phyloP scores from a whole-genome alignment of 306 rosid species.

The Malus sieversii region DNA sequence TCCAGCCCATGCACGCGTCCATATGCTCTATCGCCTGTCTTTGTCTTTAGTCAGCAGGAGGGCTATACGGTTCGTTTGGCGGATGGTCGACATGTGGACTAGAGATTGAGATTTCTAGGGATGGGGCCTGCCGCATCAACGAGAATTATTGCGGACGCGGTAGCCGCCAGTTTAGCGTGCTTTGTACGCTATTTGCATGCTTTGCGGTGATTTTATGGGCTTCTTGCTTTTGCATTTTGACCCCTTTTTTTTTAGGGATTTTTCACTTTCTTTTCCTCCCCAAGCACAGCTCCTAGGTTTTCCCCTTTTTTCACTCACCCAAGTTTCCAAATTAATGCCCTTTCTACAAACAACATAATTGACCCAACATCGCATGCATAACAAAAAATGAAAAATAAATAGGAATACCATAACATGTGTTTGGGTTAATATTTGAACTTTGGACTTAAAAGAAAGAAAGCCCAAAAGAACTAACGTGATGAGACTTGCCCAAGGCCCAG shows the following conservation, averaged over 20 bases:
- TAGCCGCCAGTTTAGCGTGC: conserved; percentile 35
- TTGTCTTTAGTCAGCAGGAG: too few relatives aligned
- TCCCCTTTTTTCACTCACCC: background rate
- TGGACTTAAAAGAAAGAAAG: too few relatives aligned
- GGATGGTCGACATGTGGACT: conserved; percentile 7
- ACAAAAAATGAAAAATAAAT: too few relatives aligned
- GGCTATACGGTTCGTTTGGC: too few relatives aligned
- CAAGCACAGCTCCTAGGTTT: background rate
- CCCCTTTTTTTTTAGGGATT: background rate
- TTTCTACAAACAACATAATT: too few relatives aligned
- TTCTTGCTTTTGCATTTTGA: background rate
- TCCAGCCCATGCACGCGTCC: conserved; percentile 28
- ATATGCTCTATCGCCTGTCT: background rate
- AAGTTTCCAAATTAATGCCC: background rate
- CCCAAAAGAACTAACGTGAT: too few relatives aligned
- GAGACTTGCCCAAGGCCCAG: too few relatives aligned
- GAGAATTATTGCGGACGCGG: conserved; percentile 22
- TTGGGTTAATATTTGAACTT: too few relatives aligned
- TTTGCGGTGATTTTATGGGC: background rate
- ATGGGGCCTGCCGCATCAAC: conserved; percentile 13
- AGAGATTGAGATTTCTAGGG: background rate
- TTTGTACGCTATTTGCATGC: background rate
- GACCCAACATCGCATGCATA: too few relatives aligned
- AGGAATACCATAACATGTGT: too few relatives aligned
- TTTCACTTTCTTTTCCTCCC: background rate